phyloP scores from a whole-genome alignment of 257 asterid species.

The Ophiorrhiza pumila region DNA sequence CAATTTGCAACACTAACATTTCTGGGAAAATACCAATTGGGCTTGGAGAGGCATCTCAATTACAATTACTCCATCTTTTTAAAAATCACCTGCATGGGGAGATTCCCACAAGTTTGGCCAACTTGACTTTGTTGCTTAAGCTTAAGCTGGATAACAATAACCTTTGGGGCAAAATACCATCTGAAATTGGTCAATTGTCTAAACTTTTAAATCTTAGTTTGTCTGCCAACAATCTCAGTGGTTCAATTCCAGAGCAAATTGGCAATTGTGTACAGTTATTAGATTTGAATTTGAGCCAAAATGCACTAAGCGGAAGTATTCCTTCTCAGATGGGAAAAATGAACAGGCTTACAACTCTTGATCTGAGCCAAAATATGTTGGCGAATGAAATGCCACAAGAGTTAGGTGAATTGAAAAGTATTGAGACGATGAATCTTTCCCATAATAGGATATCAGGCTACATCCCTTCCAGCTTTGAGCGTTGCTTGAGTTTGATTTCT shows the following conservation, averaged over 20 bases:
- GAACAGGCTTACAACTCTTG: conserved; percentile 21
- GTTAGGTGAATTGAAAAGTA: conserved; percentile 8
- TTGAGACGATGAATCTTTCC: no score
- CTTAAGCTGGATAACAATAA: conserved; percentile 25
- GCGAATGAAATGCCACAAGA: conserved; percentile 25
- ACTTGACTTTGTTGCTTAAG: conserved; percentile 15
- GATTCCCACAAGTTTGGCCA: conserved; percentile 27
- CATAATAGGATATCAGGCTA: no score
- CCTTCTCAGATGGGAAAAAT: conserved; percentile 30
- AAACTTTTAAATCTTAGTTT: conserved; percentile 17
- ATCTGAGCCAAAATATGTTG: conserved; percentile 31
- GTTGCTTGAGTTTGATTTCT: no score
- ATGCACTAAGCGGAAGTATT: conserved; percentile 14
- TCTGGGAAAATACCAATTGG: conserved; percentile 26
- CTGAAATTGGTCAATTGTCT: conserved; percentile 15
- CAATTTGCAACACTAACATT: conserved; percentile 29
- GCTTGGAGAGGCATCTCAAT: conserved; percentile 21
- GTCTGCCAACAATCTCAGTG: conserved; percentile 26
- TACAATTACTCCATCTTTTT: conserved; percentile 27
- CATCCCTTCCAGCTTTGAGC: no score
- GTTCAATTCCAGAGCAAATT: conserved; percentile 31
- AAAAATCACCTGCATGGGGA: conserved; percentile 24
- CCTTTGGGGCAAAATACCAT: conserved; percentile 30
- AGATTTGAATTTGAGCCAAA: conserved; percentile 27
- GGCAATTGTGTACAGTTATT: conserved; percentile 20